Evolutionary conservation across 257 asterid species (phyloP), one percentile per base, ranked within the genome.

Genomic region (Schizonepeta tenuifolia): DNA sequence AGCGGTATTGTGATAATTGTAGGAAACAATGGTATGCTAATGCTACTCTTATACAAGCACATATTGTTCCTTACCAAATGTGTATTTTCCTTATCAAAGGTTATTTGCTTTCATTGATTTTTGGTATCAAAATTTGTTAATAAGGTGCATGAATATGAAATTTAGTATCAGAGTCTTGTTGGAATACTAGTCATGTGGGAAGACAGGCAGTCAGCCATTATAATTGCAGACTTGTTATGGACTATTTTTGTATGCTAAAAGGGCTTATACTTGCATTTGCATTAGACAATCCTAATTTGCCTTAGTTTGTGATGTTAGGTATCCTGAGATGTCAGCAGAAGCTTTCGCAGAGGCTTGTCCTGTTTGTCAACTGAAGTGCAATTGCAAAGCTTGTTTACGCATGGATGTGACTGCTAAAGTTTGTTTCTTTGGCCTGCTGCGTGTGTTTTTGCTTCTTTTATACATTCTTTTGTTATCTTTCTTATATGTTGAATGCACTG

Each of bases 381-480:
- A 90, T 71, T 90, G 95, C 87, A 86, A 82, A 79, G 6, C 84
- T 47, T 90, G 97, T 80, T 81, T 90, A 79, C 84, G 93, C 41
- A 74, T 88, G 86, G 90, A 85, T 35, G 71, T 67, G 36, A 15
- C 71, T 22, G 18, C 9, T 18, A 72, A 78, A 50, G 96, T 88
- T 71, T 24, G 84, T 77, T 82, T 67, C 70, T 74, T 65, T 50
- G 5, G 44, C 67, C 44, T 38, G 14, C 11, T 40, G 7, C 41
- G 17, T 50, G 33, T 3, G 33, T 26, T 78, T 57, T 69, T 47
- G 10, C 35, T 73, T 35, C 43, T 68, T 40, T 31, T 13, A 3
- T 6, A 33, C 17, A 38, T 65, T 60, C 50, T 61, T 75, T 10
- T 58, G 65, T 21, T 14, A 47, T 4, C 44, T 36, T 55, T 67